Evolutionary conservation across 495 filamentous ascomycete genomes (phyloP), one percentile per base, ranked within the genome.

Genomic region (Cairneyella variabilis): DNA sequence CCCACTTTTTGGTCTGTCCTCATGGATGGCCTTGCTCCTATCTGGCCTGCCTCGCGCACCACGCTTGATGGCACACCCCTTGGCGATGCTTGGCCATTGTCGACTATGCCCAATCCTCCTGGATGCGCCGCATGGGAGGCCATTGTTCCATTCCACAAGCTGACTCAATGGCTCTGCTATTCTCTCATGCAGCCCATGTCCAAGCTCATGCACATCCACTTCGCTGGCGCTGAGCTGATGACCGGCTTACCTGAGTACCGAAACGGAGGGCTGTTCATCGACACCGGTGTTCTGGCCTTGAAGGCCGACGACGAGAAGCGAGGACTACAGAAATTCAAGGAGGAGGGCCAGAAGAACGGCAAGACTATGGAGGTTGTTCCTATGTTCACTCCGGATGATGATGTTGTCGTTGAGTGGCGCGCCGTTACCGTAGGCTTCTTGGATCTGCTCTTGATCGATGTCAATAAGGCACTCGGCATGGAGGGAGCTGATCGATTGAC

Each of bases 51-150:
- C 0, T 91, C 90, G 0, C 80, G 95, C 37, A 96, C 92, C 4
- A 83, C 87, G 56, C 86, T 98, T 58, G 89, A 96, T 63, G 90
- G 90, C 4, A 76, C 91, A 26, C 83, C 90, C 0, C 84, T 98
- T 44, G 93, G 93, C 38, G 93, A 98, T 64, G 93, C 95, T 23
- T 98, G 93, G 93, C 86, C 83, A 0, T 96, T 90, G 66, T 85
- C 84, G 28, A 79, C 83, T 41, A 84, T 97, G 77, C 90, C 91
- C 0, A 52, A 63, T 34, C 56, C 59, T 52, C 64, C 69, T 36
- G 67, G 68, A 17, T 79, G 84, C 10, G 78, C 84, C 26, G 77
- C 84, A 0, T 97, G 93, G 95, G 92, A 98, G 64, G 86, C 79
- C 60, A 96, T 98, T 58, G 84, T 96, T 6, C 92, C 95, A 1